Base-by-base conservation (phyloP, 768 basidiomycete genomes). In the Lactarius deliciosus region DNA sequence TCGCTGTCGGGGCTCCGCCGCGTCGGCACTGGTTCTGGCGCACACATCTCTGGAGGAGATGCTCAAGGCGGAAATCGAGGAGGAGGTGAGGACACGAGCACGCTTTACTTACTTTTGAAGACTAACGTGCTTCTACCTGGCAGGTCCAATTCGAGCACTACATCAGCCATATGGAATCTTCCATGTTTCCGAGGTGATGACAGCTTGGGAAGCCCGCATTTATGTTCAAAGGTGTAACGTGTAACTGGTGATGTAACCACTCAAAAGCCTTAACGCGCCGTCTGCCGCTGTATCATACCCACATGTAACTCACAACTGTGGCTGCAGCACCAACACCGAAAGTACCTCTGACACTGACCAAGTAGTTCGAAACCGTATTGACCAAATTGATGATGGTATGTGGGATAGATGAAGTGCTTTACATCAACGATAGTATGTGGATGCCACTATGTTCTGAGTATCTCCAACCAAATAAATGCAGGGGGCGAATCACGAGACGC, bases 111-210 rank as follows among this genome's bases (percentile, higher is more conserved):
- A 11, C 20, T 25, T 15, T 34, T 53, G 25, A 53, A 15, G 55
- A 8, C 13, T 57, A 5, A 57, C 9, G 2, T 20, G 16, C 30
- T 57, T 9, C 28, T 13, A 3, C 20, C 6, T n/a, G 56, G 2
- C 34, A 63, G 61, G 61, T 63, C 16, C 61, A n/a, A n/a, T 63
- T 63, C 61, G 53, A 43, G 28, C 61, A 63, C 38, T 56, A 63
- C 10, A 32, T 63, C 40, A 55, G 53, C 5, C 54, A 63, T 43
- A 63, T 56, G 61, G 61, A 63, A 22, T 63, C 61, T 5, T 56
- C 61, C 38, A 63, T 63, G 61, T 63, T 55, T 56, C 53, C 61
- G n/a, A 63, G 61, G 54, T 63, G 53, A 63, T 38, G 47, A 50
- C 22, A 28, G 30, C n/a, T 40, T 0, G 22, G 18, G n/a, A 58